Evolutionary conservation across 148 eudicot species (phyloP).

Genomic region (Salicornia ramosissima): DNA sequence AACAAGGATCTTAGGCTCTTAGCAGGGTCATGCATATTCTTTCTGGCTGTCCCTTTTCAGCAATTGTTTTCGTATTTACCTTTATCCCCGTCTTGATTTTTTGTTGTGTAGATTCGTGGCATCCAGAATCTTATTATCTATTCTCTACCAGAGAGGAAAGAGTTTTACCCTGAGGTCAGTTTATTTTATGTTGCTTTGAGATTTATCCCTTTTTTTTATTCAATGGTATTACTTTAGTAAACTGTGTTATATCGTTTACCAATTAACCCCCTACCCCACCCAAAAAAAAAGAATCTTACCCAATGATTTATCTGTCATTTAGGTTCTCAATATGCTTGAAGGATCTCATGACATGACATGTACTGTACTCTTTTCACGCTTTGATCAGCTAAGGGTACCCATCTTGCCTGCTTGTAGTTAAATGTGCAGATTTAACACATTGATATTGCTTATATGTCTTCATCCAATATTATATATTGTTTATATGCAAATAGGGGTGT

Average conservation of each 20-base stretch:
- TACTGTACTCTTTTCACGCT: conserved; percentile 68
- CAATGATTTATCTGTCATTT: conserved; percentile 9
- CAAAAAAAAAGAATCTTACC: not conserved
- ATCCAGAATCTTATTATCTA: conserved; percentile 79
- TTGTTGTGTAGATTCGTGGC: conserved; percentile 64
- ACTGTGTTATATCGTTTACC: not conserved
- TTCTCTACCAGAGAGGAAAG: conserved; percentile 94
- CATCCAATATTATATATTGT: not conserved
- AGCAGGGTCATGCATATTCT: not conserved
- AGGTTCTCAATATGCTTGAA: conserved; percentile 91
- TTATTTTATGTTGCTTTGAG: not conserved
- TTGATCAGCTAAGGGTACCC: conserved; percentile 69
- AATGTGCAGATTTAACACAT: not conserved
- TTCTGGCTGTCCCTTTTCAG: not conserved
- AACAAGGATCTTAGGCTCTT: not conserved
- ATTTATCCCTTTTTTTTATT: not conserved
- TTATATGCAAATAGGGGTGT: too few relatives aligned
- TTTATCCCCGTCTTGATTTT: conserved; percentile 7
- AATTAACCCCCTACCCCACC: not conserved
- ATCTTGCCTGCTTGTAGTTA: conserved; percentile 9
- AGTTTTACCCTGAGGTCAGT: conserved; percentile 94
- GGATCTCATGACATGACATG: conserved; percentile 66
- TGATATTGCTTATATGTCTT: not conserved
- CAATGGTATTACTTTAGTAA: not conserved
- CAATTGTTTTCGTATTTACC: not conserved